Conservation (phyloP, 768 basidiomycete genomes). For the Lyophyllum decastes region DNA sequence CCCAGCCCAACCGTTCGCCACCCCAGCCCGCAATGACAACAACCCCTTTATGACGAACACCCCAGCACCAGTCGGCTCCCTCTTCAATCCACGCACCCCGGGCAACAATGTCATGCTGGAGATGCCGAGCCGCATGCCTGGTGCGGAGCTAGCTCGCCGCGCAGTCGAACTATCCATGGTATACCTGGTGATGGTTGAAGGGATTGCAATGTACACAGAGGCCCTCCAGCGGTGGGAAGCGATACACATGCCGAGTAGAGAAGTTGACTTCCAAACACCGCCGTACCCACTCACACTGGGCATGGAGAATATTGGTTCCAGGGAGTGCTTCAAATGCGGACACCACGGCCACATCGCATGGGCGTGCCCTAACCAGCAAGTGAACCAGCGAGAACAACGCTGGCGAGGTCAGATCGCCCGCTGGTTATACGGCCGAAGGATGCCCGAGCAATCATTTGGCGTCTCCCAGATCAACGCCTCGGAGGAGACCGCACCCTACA, state of each 20-base stretch:
- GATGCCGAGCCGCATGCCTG: neutral
- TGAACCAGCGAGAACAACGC: neutral
- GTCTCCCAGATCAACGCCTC: neutral
- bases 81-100: neutral
- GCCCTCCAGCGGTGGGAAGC: neutral
- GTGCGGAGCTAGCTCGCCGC: neutral
- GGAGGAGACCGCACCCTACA: neutral
- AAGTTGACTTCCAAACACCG: neutral
- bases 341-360: neutral
- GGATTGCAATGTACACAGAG: neutral
- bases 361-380: neutral
- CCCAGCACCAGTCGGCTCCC: neutral
- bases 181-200: neutral
- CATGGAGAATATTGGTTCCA: neutral
- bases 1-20: neutral
- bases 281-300: neutral
- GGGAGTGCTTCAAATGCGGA: neutral
- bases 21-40: neutral
- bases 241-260: neutral
- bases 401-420: neutral
- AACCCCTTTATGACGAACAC: neutral
- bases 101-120: neutral
- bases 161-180: neutral
- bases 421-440: neutral
- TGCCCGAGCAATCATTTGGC: neutral